Evolutionary conservation across 192 early-diverging fungal species (phyloP), one percentile per base, ranked within the genome.

Genomic region (Coemansia interrupta): DNA sequence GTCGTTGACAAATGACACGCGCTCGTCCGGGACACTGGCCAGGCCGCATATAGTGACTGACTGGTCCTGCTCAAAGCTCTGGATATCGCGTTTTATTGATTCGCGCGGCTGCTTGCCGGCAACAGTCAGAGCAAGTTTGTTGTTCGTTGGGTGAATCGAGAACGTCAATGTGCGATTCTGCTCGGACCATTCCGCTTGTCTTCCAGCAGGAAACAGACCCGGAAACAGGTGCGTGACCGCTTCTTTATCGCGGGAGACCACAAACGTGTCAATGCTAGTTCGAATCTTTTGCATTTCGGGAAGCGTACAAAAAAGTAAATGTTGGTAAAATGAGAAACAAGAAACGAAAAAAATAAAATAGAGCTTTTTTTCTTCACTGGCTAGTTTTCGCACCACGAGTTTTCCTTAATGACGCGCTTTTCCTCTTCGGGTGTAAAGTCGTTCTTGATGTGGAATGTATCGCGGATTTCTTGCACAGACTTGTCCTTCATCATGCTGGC

Each of bases 401-500:
- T 89, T 39, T 84, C 85, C 54, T 80, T 78, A 18, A 67, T 58
- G 10, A 82, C 80, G 58, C 73, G 75, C 60, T 89, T 82, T 58
- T 92, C 84, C 63, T 92, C 86, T 44, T 85, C 84, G 0, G 85
- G 83, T 0, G 87, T 84, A 67, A 90, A 90, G 62, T 89, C 86
- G 59, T 83, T 88, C 42, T 83, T 77, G 52, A 90, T 76, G 56
- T 81, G 75, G 49, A 90, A 90, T 0, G 82, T 83, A 47, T 80
- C 80, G 17, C 93, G 74, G 56, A 95, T 91, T 65, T 95, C 92
- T 65, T 94, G 87, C 2, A 91, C 89, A n/a, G 83, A 78, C 70
- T 93, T 94, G 13, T 73, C 75, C 72, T 90, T 90, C 79, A 95
- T 89, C 87, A 94, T 95, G 60, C 91, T 90, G 8, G 92, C 93